Base-by-base conservation (phyloP, 352 stramenopile genomes). In the Phytophthora pseudosyringae region DNA sequence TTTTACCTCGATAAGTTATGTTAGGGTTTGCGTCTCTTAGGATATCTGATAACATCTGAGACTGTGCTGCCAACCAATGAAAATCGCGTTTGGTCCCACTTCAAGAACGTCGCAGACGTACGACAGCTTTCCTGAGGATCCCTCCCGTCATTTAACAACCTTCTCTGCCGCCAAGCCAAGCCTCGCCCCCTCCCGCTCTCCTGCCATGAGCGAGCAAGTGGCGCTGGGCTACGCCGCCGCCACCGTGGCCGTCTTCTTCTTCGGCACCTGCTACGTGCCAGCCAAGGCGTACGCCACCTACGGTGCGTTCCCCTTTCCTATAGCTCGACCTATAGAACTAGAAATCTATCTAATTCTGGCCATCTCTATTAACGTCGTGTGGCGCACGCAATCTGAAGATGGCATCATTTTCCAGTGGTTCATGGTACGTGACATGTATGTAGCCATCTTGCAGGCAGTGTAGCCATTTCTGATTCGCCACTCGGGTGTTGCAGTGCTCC, bases 341-440 rank as follows among this genome's bases (percentile, higher is more conserved):
- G 6, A 10, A n/a, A 31, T 31, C 16, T 21, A 31, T 31, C 16
- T 21, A 21, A 21, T 21, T 21, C 21, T 21, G 21, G 21, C 1
- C 21, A 21, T 21, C 21, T 21, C 29, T 43, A n/a, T n/a, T n/a
- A 6, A n/a, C 39, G n/a, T 50, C 8, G 3, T 71, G 51, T 73
- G 52, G 15, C 28, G 26, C 36, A 70, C 52, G 28, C 31, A 73
- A 59, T 49, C 36, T 66, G 48, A 61, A 91, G 86, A 95, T 61
- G 86, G 86, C 31, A 93, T 95, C 58, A 91, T 95, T 60, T 95
- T 93, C 69, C 86, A 95, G 64, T 95, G 86, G 86, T 93, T 93
- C 64, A 95, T 95, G 86, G 85, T 91, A 73, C 33, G 31, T 8
- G 21, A 21, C 21, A 21, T 21, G 21, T 21, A 21, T 21, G 29